Conservation (phyloP, 2,329 filamentous ascomycete genomes). For the Colletotrichum melonis region DNA sequence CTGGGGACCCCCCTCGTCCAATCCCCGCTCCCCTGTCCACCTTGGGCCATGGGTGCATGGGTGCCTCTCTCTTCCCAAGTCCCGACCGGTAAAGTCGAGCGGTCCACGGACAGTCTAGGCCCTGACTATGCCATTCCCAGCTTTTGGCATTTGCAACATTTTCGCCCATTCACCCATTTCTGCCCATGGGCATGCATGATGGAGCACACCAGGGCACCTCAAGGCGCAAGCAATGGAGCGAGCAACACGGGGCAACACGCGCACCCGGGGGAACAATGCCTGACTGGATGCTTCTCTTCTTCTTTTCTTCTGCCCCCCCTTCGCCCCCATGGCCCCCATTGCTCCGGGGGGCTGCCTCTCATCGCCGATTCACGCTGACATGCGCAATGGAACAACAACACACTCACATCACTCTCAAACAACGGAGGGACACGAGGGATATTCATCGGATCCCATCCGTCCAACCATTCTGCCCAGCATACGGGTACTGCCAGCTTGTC, state of each 20-base stretch:
- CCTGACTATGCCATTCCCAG: slow-evolving; percentile 17
- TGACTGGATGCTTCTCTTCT: background rate
- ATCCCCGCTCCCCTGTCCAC: background rate
- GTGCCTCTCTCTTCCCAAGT: background rate
- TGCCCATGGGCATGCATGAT: background rate
- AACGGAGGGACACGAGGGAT: slow-evolving; percentile 11
- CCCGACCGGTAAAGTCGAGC: slow-evolving; percentile 23
- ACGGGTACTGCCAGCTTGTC: background rate
- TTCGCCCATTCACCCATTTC: background rate
- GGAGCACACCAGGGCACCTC: background rate
- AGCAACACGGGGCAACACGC: background rate
- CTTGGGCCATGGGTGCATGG: background rate
- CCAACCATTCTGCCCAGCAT: too few species aligned
- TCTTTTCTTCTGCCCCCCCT: background rate
- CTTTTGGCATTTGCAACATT: background rate
- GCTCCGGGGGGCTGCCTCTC: background rate
- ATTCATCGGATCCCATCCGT: background rate
- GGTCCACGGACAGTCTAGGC: slow-evolving; percentile 27
- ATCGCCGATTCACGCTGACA: background rate
- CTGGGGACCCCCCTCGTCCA: slow-evolving; percentile 13
- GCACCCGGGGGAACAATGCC: slow-evolving; percentile 1
- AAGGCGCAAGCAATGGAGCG: background rate
- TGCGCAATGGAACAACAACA: background rate
- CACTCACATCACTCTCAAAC: slow-evolving; percentile 2
- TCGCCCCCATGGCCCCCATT: background rate